These are phyloP conservation scores for Phytopythium aichiense DNA, from an alignment of 352 stramenopile species.

Conservation along the genomic window DNA sequence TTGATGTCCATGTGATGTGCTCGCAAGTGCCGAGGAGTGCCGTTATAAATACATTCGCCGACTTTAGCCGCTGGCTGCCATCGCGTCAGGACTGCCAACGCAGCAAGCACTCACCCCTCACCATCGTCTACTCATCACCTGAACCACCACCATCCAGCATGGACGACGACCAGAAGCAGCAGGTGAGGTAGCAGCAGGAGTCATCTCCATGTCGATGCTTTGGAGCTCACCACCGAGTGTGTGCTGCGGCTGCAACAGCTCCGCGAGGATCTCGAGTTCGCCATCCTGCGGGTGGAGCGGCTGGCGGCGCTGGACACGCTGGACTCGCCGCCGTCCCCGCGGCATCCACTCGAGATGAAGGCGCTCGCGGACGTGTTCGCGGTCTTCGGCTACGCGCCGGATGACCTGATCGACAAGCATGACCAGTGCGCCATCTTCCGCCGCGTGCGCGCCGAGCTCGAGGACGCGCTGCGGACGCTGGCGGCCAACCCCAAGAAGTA, in stretches of 20 bases:
- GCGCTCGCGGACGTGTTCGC: constrained; percentile 62
- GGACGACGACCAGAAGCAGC: constrained; percentile 55
- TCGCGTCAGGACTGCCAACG: background rate
- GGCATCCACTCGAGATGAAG: constrained; percentile 64
- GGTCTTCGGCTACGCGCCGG: constrained; percentile 53
- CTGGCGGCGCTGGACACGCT: constrained; percentile 34
- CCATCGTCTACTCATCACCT: background rate
- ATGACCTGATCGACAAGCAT: constrained; percentile 67
- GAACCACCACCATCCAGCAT: constrained; percentile 14
- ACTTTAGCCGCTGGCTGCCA: background rate
- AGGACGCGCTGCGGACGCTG: constrained; percentile 49
- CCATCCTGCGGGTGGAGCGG: constrained; percentile 61
- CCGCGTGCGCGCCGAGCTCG: constrained; percentile 48
- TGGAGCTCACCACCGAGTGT: background rate
- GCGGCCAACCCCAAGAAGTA: constrained; percentile 62
- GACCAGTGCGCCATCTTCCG: constrained; percentile 74
- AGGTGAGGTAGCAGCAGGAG: constrained; percentile 19
- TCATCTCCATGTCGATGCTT: background rate
- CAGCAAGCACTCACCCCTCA: background rate
- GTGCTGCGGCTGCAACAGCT: constrained; percentile 18
- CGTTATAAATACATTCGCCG: background rate
- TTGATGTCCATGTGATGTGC: constrained; percentile 1
- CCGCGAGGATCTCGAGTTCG: constrained; percentile 67
- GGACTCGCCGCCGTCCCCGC: constrained; percentile 32
- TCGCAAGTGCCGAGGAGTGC: background rate